Evolutionary conservation across 805 yeast species (phyloP).

Genomic region (Kregervanrija pseudodelftensis): DNA sequence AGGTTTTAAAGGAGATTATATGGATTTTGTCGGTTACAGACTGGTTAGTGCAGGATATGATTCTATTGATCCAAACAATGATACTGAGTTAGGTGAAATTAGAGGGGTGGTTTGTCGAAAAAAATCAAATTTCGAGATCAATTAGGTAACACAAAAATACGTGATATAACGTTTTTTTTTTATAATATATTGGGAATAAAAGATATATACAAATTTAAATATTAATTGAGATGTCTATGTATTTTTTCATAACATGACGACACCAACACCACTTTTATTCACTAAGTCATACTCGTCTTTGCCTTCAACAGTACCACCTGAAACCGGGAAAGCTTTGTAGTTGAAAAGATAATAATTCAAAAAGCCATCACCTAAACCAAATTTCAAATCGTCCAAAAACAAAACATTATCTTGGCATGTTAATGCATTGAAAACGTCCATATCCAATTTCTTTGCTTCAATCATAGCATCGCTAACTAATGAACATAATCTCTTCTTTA

Average conservation of each 20-base stretch:
- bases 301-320: constrained; percentile 63
- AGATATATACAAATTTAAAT: no score
- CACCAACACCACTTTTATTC: constrained; percentile 78
- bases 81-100: no score
- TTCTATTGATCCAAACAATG: constrained; percentile 5
- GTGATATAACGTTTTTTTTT: no score
- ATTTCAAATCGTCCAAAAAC: constrained; percentile 75
- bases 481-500: constrained; percentile 52
- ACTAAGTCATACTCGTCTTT: constrained; percentile 42
- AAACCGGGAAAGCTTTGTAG: constrained; percentile 72
- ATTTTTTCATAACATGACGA: constrained; percentile 63
- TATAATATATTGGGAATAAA: no score
- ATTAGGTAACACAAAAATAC: neutral
- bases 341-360: constrained; percentile 89
- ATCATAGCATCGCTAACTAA: constrained; percentile 72
- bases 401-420: constrained; percentile 84
- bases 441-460: constrained; percentile 55
- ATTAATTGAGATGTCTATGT: neutral
- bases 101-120: neutral
- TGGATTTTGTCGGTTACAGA: constrained; percentile 28
- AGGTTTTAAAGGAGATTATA: constrained; percentile 47
- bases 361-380: constrained; percentile 91
- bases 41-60: neutral
- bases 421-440: constrained; percentile 92
- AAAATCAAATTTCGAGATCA: neutral